phyloP scores from a whole-genome alignment of 257 asterid species.

The Knoxia roxburghii region DNA sequence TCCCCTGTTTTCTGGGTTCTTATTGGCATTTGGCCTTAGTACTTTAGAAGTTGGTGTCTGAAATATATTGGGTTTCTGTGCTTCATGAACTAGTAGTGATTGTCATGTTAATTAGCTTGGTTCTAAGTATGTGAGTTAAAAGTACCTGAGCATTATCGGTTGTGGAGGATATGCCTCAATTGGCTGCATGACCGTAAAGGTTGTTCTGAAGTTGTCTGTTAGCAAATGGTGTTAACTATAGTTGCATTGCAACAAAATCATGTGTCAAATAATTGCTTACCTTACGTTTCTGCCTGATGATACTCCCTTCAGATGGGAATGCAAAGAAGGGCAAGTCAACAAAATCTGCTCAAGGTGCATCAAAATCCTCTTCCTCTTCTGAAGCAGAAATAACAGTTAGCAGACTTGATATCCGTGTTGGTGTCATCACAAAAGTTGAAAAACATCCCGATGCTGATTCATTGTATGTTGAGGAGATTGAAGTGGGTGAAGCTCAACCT shows the following conservation, averaged over 20 bases:
- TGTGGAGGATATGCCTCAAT: neutral
- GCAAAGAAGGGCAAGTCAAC: slow-evolving; percentile 53
- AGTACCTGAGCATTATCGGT: neutral
- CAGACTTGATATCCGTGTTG: slow-evolving; percentile 90
- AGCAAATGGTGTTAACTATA: neutral
- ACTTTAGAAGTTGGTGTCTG: neutral
- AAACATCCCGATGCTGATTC: slow-evolving; percentile 97
- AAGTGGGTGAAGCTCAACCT: slow-evolving; percentile 84
- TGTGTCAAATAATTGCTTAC: slow-evolving; percentile 14
- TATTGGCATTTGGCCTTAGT: neutral
- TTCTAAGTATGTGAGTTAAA: neutral
- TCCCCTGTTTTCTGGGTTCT: neutral
- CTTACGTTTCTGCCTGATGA: slow-evolving; percentile 4
- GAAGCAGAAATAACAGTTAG: slow-evolving; percentile 59
- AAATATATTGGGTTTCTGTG: neutral
- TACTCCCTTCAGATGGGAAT: slow-evolving; percentile 39
- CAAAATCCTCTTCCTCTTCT: slow-evolving; percentile 44
- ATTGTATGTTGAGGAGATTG: slow-evolving; percentile 94
- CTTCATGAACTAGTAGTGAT: neutral
- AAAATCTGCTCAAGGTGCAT: slow-evolving; percentile 59
- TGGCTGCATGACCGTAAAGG: neutral
- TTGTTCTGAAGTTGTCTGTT: neutral
- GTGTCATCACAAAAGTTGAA: slow-evolving; percentile 70
- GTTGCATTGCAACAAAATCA: neutral
- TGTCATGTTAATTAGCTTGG: neutral